Base-by-base conservation (phyloP, 495 filamentous ascomycete genomes). In the Aspergillus haitiensis region DNA sequence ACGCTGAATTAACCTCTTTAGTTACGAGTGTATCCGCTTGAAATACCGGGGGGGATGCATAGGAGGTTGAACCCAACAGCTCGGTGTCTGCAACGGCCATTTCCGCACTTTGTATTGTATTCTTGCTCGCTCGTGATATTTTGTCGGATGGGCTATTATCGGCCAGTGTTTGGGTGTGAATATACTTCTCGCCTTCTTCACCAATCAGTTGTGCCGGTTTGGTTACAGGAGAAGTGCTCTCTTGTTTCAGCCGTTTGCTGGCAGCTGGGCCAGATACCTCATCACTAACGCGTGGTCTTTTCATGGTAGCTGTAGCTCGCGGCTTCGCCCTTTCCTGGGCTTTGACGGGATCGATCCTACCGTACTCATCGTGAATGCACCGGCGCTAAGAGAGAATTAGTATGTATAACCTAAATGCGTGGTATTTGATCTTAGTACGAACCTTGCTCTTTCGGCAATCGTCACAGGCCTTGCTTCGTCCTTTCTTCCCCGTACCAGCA, bases 381-480 rank as follows among this genome's bases (percentile, higher is more conserved):
- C 86, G 84, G 53, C 86, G 84, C 86, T 88, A 31, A 15, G 40
- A 2, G 0, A 3, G 53, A 76, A 64, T 64, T 55, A 59, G 44
- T 27, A 7, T 35, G 45, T 54, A 44, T 27, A 36, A 37, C 36
- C 34, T 32, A 34, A 18, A 53, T 55, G 12, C 21, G 21, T 27
- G 59, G 27, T 5, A 45, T 37, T 48, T 58, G 13, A 9, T 12
- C 12, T 27, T 47, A 31, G 21, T 12, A 65, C 69, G 64, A 61
- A 86, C 85, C 81, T 88, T 88, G 77, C 83, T 86, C 67, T 83
- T 87, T 16, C 85, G 82, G 65, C 85, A 88, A 58, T 87, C 84
- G 58, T 82, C 79, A 62, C 85, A 88, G 10, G 85, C 85, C 65
- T 86, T 87, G 60, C 76, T 84, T 63, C 78, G 82, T 68, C 81